Evolutionary conservation across 1,139 yeast genomes (phyloP).

Genomic region (Geotrichum citri-aurantii): DNA sequence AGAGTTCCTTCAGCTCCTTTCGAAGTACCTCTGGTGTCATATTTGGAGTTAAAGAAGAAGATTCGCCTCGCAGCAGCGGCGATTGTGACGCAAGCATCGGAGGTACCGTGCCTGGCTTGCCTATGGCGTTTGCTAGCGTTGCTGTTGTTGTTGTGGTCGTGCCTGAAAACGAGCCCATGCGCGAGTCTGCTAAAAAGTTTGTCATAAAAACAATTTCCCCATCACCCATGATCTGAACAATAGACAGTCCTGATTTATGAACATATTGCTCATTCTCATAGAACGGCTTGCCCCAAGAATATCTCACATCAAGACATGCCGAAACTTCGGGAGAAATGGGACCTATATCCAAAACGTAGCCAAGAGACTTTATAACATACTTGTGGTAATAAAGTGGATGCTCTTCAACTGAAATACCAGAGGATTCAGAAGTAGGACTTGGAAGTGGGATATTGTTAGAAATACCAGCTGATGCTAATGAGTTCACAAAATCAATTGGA

Average conservation of each 20-base stretch:
- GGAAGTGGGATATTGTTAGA: background rate
- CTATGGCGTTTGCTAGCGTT: background rate
- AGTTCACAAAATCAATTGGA: conserved; percentile 5
- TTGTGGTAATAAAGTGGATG: conserved; percentile 56
- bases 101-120: background rate
- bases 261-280: conserved; percentile 85
- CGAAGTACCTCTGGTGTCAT: background rate
- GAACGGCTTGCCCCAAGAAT: conserved; percentile 88
- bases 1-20: conserved; percentile 34
- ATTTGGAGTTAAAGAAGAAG: background rate
- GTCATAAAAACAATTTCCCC: conserved; percentile 63
- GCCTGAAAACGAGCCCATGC: conserved; percentile 21
- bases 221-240: conserved; percentile 78
- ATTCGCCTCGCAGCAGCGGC: background rate
- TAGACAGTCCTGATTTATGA: conserved; percentile 81
- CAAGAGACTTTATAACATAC: conserved; percentile 59
- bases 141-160: background rate
- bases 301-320: conserved; percentile 45
- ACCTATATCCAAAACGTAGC: conserved; percentile 77
- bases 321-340: conserved; percentile 39
- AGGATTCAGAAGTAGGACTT: background rate
- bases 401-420: conserved; percentile 22
- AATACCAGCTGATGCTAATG: background rate
- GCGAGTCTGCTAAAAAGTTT: conserved; percentile 35
- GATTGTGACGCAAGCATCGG: background rate